Evolutionary conservation across 78 protist species (phyloP).

Genomic region (Abeoforma whisleri): DNA sequence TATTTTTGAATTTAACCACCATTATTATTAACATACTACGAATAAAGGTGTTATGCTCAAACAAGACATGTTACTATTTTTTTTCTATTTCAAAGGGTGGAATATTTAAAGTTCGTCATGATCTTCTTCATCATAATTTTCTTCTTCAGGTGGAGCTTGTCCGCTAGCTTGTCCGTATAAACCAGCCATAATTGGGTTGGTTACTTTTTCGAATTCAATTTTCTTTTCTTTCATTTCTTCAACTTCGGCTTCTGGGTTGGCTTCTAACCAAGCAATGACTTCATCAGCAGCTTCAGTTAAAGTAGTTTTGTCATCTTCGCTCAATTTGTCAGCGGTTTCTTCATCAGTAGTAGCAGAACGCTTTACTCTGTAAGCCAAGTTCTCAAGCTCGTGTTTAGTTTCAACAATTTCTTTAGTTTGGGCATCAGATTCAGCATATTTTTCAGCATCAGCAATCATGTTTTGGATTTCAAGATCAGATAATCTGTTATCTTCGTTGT

Average conservation of each 20-base stretch:
- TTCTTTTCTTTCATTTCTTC: slow-evolving; percentile 85
- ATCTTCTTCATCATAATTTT: too few species aligned
- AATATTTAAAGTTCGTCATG: not conserved
- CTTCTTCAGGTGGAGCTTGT: too few species aligned
- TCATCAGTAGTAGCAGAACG: slow-evolving; percentile 57
- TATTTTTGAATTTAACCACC: too few species aligned
- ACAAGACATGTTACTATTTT: too few species aligned
- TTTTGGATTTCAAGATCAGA: slow-evolving; percentile 77
- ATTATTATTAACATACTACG: too few species aligned
- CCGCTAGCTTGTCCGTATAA: slow-evolving; percentile 62
- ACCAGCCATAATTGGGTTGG: slow-evolving; percentile 89
- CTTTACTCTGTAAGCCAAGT: slow-evolving; percentile 58
- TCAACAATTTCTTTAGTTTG: slow-evolving; percentile 61
- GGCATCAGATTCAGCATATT: slow-evolving; percentile 74
- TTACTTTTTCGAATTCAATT: slow-evolving; percentile 70
- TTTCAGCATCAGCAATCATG: slow-evolving; percentile 85
- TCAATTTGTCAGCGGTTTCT: slow-evolving; percentile 77
- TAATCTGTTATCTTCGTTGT: slow-evolving; percentile 81
- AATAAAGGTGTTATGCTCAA: too few species aligned
- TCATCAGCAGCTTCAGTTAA: slow-evolving; percentile 68
- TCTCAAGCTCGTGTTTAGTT: slow-evolving; percentile 67
- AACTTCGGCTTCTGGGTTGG: slow-evolving; percentile 65
- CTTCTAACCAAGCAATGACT: slow-evolving; percentile 80
- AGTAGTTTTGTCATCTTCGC: slow-evolving; percentile 77
- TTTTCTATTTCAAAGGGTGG: too few species aligned